These are phyloP conservation scores for Neurospora sp. DNA, from an alignment of 495 filamentous ascomycete genomes.

Conservation along the genomic window DNA sequence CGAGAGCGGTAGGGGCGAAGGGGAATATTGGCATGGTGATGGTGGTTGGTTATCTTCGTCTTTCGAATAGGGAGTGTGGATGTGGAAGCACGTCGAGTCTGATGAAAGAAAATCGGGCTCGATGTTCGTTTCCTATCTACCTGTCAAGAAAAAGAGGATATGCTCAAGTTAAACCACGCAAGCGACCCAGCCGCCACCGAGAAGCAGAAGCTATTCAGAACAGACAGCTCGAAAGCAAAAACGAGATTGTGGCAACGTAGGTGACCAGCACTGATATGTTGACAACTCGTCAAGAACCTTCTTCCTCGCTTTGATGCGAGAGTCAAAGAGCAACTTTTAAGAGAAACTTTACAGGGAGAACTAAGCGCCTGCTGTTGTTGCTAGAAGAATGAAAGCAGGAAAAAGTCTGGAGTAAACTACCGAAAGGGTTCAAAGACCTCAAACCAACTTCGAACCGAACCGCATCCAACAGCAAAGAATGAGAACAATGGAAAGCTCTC, in stretches of 20 bases:
- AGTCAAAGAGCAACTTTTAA: background rate
- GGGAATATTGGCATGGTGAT: background rate
- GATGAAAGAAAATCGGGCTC: background rate
- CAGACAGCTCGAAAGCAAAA: background rate
- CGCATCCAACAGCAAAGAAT: background rate
- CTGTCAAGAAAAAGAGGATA: background rate
- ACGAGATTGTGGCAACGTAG: background rate
- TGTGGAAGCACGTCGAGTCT: background rate
- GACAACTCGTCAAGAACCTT: background rate
- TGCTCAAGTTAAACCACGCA: background rate
- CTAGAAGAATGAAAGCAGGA: background rate
- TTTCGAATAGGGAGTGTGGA: background rate
- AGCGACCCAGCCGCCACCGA: background rate
- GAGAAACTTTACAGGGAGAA: background rate
- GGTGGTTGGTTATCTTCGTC: background rate
- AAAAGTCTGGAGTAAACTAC: background rate
- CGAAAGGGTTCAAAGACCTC: background rate
- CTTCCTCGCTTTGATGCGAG: background rate
- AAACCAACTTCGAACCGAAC: background rate
- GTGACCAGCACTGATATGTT: background rate
- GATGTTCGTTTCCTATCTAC: background rate
- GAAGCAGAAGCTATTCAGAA: background rate
- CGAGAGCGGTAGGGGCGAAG: background rate
- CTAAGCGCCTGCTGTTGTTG: background rate
- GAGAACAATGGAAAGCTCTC: background rate